Conservation (phyloP, 257 asterid species). For the Orobanche coerulescens region DNA sequence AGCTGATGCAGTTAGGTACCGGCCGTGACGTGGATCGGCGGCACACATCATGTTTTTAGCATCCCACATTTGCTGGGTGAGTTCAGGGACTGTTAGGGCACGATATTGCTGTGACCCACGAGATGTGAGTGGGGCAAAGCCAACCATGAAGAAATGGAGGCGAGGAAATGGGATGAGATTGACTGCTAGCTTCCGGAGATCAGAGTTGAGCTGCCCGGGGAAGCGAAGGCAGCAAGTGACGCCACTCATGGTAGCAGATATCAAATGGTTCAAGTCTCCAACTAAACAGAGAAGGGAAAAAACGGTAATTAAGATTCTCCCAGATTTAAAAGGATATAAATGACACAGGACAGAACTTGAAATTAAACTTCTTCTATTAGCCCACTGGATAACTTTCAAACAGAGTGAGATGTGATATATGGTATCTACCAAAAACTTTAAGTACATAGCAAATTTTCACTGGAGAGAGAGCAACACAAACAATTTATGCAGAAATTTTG, state of each 20-base stretch:
- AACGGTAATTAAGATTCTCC: neutral
- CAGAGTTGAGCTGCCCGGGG: conserved; percentile 47
- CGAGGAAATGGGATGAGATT: conserved; percentile 44
- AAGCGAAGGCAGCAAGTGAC: conserved; percentile 55
- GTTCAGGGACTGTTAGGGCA: conserved; percentile 42
- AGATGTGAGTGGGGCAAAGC: conserved; percentile 47
- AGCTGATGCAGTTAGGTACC: conserved; percentile 45
- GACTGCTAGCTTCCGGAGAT: conserved; percentile 40
- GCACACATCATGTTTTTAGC: conserved; percentile 50
- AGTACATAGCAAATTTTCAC: neutral
- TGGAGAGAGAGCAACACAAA: neutral
- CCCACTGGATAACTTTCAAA: neutral
- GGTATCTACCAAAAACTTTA: neutral
- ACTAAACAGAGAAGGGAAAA: conserved; percentile 4
- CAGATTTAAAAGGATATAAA: neutral
- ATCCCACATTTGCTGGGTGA: conserved; percentile 54
- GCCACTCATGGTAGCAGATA: conserved; percentile 50
- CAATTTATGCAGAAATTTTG: too few species aligned
- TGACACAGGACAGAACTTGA: neutral
- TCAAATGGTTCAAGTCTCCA: conserved; percentile 47
- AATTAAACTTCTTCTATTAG: neutral
- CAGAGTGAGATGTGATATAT: neutral
- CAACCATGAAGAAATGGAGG: conserved; percentile 48
- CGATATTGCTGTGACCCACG: conserved; percentile 51
- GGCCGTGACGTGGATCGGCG: conserved; percentile 44